Evolutionary conservation across 2,329 filamentous ascomycete genomes (phyloP), one percentile per base, ranked within the genome.

Genomic region (Magnaporthiopsis rhizophila): DNA sequence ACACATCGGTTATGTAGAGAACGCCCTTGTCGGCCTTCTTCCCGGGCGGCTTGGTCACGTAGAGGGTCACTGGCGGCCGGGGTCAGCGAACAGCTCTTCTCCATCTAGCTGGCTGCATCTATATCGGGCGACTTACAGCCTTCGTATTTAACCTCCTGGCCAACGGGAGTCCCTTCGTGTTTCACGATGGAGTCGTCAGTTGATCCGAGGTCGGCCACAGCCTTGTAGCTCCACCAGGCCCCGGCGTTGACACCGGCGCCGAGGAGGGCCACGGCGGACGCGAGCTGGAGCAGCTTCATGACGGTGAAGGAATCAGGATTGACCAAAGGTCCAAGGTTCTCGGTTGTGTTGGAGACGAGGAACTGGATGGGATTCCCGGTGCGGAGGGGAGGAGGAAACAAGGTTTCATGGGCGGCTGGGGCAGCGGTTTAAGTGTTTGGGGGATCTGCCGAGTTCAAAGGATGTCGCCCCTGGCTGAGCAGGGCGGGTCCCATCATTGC

Each of bases 1-100:
- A 73, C 11, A 72, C 69, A 60, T 74, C 72, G 26, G 70, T 70
- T 11, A 73, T 68, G 61, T 69, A 70, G 9, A 73, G 60, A 15
- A 73, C 67, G 0, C 69, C 71, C 12, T 59, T 62, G 21, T 65
- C 64, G 11, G 61, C 24, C 26, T 65, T 64, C 38, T 65, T 64
- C 3, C 36, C 32, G 34, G 65, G 38, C 3, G 71, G 71, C 57
- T 65, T 62, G 28, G 69, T 50, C 45, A 72, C 68, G 67, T 73
- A 72, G 21, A 72, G 32, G 13, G 65, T 70, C 61, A 70, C 69
- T 70, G 38, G 21, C 2, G 26, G 56, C n/a, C 1, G 21, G 30
- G 9, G 32, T 64, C 21, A 61, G 60, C n/a, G 53, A 21, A 2
- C 36, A 2, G 38, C 18, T 6, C 45, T 8, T 59, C 21, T 8